A percentile compares a stretch with the other conserved stretches of the same genome.
Conservation (phyloP, 2,329 filamentous ascomycete species). For the Periglandula ipomoeae region DNA sequence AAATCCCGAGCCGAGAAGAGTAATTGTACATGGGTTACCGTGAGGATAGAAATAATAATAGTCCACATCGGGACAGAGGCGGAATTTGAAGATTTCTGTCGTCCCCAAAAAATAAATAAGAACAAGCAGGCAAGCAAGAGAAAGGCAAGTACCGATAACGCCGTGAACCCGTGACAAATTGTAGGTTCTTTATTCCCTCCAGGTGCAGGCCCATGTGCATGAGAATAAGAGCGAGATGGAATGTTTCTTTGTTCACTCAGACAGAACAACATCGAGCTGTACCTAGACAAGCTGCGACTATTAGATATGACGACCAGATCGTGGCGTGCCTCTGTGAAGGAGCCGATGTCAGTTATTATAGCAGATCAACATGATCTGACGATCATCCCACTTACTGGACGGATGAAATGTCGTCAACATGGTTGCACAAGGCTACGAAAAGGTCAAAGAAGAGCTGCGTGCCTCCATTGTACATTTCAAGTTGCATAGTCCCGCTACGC, state of each 20-base stretch:
- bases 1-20: slow-evolving; percentile 13
- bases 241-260: neutral
- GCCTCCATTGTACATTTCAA: slow-evolving; percentile 84
- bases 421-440: slow-evolving; percentile 87
- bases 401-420: slow-evolving; percentile 63
- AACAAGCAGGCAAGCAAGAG: too few species aligned
- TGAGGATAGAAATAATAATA: slow-evolving; percentile 5
- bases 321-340: slow-evolving; percentile 28
- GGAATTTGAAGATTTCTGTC: neutral
- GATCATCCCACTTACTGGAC: slow-evolving; percentile 36
- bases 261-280: neutral
- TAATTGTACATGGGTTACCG: slow-evolving; percentile 26
- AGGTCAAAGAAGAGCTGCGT: slow-evolving; percentile 83
- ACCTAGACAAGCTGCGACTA: slow-evolving; percentile 5
- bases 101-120: neutral
- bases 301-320: slow-evolving; percentile 36
- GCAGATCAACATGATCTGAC: neutral
- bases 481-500: slow-evolving; percentile 88
- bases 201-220: neutral
- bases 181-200: neutral
- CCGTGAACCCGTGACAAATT: neutral
- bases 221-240: slow-evolving; percentile 1
- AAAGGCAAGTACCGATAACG: neutral
- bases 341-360: slow-evolving; percentile 2
- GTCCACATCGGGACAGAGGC: neutral